Base-by-base conservation (phyloP, 2,329 filamentous ascomycete genomes). In the Fusarium musae region DNA sequence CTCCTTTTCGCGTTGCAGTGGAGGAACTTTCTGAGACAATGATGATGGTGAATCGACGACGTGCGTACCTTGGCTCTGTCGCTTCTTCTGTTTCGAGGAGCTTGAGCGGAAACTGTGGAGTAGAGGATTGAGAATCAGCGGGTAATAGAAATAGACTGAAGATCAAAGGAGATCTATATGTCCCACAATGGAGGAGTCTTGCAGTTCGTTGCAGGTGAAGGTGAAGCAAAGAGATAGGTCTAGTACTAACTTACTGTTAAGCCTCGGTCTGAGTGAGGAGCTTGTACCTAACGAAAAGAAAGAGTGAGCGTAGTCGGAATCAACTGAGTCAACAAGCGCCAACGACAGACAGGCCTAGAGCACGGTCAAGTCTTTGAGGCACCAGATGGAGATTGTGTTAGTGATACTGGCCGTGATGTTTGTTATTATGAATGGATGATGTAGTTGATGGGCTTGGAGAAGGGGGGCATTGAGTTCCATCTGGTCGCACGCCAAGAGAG, bases 21-120 rank as follows among this genome's bases (percentile, higher is more conserved):
- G 66, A 72, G 63, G 69, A 69, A 59, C 56, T 36, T 66, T 59
- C 49, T 74, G 70, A 73, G 70, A 72, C 70, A 72, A 67, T 70
- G 62, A 73, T 74, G 70, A 74, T 68, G 70, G 59, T 68, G 54
- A 70, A 56, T 40, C 68, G 57, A 74, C 50, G 44, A 73, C 56
- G 34, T 58, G 52, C 46, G 70, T 49, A 63, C 40, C 70, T 67
- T 59, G 57, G 26, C 32, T 63, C 44, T 66, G 30, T 42, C 59
- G 42, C 42, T 52, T 52, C 23, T 36, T 47, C 16, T 69, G 50
- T 43, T 56, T 70, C 23, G 40, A 57, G 40, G 37, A 67, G 66
- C 39, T 67, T 34, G 57, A 52, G 42, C 21, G 30, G 19, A 42
- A 63, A 47, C 34, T 66, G 65, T 73, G 70, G 66, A 71, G 70